Evolutionary conservation across 225 moss, liverwort and hornwort genomes (phyloP).

Genomic region (Marchantia polymorpha): DNA sequence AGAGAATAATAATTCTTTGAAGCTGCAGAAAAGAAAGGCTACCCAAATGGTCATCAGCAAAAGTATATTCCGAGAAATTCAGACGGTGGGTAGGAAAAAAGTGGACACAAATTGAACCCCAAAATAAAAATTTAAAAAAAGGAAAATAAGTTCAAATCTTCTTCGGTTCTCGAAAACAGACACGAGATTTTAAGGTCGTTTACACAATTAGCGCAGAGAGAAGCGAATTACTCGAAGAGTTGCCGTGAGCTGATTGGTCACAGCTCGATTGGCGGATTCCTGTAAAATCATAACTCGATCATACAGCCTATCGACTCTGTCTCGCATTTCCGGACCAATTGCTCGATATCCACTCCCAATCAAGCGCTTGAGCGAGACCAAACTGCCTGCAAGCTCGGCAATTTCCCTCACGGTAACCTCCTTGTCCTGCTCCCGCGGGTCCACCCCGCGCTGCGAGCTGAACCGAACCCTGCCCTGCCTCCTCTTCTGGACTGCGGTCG

Average conservation of each 20-base stretch:
- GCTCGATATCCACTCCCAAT: conserved; percentile 60
- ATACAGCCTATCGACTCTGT: conserved; percentile 72
- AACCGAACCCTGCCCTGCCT: conserved; percentile 14
- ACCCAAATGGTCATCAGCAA: no score
- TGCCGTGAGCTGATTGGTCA: conserved; percentile 72
- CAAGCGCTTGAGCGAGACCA: conserved; percentile 55
- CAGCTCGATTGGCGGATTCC: conserved; percentile 70
- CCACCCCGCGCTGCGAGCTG: conserved; percentile 32
- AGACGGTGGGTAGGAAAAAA: no score
- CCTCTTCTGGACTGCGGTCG: not conserved
- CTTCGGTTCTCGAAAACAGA: no score
- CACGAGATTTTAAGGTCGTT: no score
- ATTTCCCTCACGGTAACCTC: conserved; percentile 71
- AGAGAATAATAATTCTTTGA: no score
- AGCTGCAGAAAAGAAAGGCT: no score
- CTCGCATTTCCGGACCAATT: conserved; percentile 83
- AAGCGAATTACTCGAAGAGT: conserved; percentile 65
- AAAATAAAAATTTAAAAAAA: no score
- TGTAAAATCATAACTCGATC: conserved; percentile 73
- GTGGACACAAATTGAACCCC: no score
- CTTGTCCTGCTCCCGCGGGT: conserved; percentile 49
- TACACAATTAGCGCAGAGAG: not conserved
- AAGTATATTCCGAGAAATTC: no score
- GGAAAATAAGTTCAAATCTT: no score
- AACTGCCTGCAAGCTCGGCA: conserved; percentile 57